phyloP scores from a whole-genome alignment of 2,329 filamentous ascomycete species.

The Myriosclerotinia curreyana region DNA sequence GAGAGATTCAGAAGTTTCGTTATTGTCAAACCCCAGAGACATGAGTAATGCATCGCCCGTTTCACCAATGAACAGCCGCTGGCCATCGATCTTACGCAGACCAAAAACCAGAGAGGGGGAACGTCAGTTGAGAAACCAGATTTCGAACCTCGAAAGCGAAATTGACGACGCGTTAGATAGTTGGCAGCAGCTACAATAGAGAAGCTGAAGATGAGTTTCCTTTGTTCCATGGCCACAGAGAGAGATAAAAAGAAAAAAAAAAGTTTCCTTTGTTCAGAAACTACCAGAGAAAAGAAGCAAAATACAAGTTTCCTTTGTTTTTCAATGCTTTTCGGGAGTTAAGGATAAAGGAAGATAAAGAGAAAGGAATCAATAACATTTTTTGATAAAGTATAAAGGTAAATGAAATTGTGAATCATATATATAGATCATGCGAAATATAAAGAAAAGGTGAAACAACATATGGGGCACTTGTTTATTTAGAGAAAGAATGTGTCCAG shows the following conservation, averaged over 20 bases:
- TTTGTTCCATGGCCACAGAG: background rate
- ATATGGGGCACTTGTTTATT: no score
- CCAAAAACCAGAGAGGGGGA: background rate
- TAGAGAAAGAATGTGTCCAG: background rate
- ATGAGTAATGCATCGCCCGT: background rate
- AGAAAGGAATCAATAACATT: no score
- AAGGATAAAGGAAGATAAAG: background rate
- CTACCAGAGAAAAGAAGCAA: background rate
- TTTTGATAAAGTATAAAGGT: no score
- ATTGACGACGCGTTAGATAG: constrained; percentile 13
- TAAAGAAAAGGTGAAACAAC: no score
- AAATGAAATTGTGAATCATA: no score
- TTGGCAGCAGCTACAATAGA: background rate
- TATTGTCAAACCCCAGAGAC: background rate
- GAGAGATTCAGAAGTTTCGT: background rate
- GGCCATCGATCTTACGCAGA: background rate
- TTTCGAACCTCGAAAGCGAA: background rate
- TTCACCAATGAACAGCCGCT: background rate
- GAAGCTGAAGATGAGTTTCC: background rate
- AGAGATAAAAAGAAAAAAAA: no score
- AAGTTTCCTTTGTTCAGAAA: background rate
- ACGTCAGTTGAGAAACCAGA: background rate
- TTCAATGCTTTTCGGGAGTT: background rate
- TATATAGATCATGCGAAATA: no score
- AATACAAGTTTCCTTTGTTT: constrained; percentile 1